A percentile compares a stretch with the other conserved stretches of the same genome.
Evolutionary conservation across 768 basidiomycete genomes (phyloP).

Genomic region (Mycena galopus): DNA sequence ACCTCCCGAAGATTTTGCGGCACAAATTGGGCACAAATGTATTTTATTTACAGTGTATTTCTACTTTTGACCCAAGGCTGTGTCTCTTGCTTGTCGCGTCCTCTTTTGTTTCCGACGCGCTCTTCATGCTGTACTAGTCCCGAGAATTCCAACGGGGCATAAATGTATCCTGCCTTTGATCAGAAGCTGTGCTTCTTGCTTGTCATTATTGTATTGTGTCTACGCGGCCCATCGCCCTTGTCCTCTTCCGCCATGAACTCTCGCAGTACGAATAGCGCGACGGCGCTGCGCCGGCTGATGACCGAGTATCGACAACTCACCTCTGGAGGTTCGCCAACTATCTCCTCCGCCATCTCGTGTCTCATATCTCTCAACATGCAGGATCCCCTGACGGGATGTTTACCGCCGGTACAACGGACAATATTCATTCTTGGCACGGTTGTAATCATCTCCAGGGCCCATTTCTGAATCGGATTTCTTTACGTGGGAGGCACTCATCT

Average conservation of each 20-base stretch:
- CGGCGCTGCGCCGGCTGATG: conserved; percentile 90
- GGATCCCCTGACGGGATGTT: conserved; percentile 97
- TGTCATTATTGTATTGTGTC: conserved; percentile 7
- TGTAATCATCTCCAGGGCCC: conserved; percentile 66
- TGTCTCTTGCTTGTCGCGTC: too few relatives aligned
- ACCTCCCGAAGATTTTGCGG: too few relatives aligned
- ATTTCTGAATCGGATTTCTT: conserved; percentile 95
- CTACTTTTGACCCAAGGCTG: too few relatives aligned
- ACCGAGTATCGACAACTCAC: conserved; percentile 92
- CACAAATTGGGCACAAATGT: too few relatives aligned
- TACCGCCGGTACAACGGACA: conserved; percentile 74
- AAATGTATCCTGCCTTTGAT: conserved; percentile 6
- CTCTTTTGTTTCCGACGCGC: too few relatives aligned
- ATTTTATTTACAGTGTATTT: too few relatives aligned
- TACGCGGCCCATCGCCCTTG: background rate
- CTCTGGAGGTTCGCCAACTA: conserved; percentile 68
- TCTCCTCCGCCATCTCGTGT: background rate
- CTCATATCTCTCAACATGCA: conserved; percentile 41
- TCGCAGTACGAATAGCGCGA: conserved; percentile 68
- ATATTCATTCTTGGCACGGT: conserved; percentile 16
- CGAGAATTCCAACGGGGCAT: too few relatives aligned
- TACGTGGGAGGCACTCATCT: conserved; percentile 95
- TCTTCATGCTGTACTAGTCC: too few relatives aligned
- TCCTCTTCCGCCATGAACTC: conserved; percentile 58
- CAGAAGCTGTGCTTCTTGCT: background rate